Percentiles rank a stretch among this genome's conserved stretches.
Conservation (phyloP, 768 basidiomycete genomes). For the button mushroom (Agaricus bisporus) region DNA sequence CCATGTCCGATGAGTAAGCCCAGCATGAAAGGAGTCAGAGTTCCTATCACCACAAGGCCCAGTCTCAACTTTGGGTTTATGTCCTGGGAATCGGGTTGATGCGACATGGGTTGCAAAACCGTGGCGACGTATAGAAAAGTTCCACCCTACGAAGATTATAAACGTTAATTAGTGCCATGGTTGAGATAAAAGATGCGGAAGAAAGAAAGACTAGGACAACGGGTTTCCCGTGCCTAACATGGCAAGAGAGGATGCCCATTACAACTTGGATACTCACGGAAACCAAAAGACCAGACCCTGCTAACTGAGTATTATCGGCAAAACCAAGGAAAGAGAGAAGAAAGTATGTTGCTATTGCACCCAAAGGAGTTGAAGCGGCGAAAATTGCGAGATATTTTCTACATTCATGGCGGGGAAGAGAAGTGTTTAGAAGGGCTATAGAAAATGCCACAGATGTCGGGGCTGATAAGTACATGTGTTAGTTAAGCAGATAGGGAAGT, state of each 20-base stretch:
- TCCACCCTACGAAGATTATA: slow-evolving; percentile 54
- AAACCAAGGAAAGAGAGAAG: slow-evolving; percentile 52
- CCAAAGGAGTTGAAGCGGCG: slow-evolving; percentile 76
- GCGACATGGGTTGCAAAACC: slow-evolving; percentile 72
- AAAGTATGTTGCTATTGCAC: slow-evolving; percentile 72
- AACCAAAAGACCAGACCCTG: slow-evolving; percentile 74
- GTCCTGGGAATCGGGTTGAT: slow-evolving; percentile 32
- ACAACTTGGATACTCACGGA: slow-evolving; percentile 51
- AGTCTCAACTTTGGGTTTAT: slow-evolving; percentile 42
- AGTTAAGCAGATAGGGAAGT: background rate
- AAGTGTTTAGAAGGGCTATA: slow-evolving; percentile 73
- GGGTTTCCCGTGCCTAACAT: background rate
- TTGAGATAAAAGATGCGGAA: background rate
- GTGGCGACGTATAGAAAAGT: slow-evolving; percentile 95
- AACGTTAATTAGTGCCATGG: background rate
- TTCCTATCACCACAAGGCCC: slow-evolving; percentile 54
- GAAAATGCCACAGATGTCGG: slow-evolving; percentile 90
- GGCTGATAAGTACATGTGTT: slow-evolving; percentile 36
- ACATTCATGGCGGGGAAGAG: slow-evolving; percentile 63
- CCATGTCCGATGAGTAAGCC: slow-evolving; percentile 58
- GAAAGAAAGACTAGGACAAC: background rate
- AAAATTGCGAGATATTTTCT: slow-evolving; percentile 74
- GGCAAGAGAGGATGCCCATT: background rate
- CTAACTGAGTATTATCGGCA: slow-evolving; percentile 44
- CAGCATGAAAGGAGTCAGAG: slow-evolving; percentile 63